Evolutionary conservation across 1,139 yeast species (phyloP).

Genomic region (Starmera stellimalicola): DNA sequence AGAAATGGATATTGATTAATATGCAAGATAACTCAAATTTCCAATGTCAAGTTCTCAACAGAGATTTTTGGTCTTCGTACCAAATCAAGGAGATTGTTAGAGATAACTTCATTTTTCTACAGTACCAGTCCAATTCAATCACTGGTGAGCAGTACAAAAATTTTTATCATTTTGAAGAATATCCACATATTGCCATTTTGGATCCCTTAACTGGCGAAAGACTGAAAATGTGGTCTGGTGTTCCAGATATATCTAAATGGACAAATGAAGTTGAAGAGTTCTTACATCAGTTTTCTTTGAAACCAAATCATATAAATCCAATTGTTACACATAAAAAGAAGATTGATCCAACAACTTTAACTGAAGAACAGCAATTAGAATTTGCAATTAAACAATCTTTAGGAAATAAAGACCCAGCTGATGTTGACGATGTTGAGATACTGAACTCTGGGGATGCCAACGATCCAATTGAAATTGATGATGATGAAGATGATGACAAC

Average conservation of each 20-base stretch:
- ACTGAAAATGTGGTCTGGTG: slow-evolving; percentile 63
- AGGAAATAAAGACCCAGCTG: slow-evolving; percentile 18
- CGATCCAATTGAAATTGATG: slow-evolving; percentile 6
- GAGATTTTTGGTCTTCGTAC: slow-evolving; percentile 87
- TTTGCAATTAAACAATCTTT: slow-evolving; percentile 68
- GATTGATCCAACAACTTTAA: slow-evolving; percentile 50
- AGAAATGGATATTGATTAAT: slow-evolving; percentile 81
- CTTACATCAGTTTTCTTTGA: slow-evolving; percentile 54
- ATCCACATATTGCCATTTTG: slow-evolving; percentile 84
- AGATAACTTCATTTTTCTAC: slow-evolving; percentile 68
- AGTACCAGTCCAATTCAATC: slow-evolving; percentile 68
- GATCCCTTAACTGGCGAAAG: slow-evolving; percentile 97
- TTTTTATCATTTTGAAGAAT: slow-evolving; percentile 58
- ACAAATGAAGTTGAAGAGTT: slow-evolving; percentile 50
- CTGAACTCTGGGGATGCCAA: slow-evolving; percentile 7
- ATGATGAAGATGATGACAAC: not conserved
- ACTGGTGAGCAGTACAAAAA: slow-evolving; percentile 63
- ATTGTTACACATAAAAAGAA: slow-evolving; percentile 43
- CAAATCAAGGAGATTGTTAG: slow-evolving; percentile 54
- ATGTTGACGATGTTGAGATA: slow-evolving; percentile 12
- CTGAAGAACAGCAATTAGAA: slow-evolving; percentile 82
- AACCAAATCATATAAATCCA: slow-evolving; percentile 62
- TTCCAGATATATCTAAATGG: slow-evolving; percentile 53
- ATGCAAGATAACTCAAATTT: slow-evolving; percentile 82
- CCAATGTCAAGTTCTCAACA: slow-evolving; percentile 78